phyloP scores from a whole-genome alignment of 495 filamentous ascomycete genomes.

The Neurospora sp. region DNA sequence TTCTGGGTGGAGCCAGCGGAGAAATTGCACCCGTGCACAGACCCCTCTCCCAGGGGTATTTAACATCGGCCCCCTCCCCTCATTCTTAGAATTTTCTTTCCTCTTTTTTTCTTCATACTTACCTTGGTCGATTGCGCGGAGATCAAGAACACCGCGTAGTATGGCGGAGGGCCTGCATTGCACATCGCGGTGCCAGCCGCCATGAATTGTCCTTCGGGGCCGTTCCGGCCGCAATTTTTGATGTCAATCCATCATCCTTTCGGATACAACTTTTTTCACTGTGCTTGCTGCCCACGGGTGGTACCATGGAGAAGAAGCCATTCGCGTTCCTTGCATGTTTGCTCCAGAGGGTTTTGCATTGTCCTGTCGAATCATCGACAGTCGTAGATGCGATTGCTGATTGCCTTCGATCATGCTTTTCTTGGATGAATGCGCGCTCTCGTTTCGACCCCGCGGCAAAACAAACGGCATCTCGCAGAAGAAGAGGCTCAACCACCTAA shows the following conservation, averaged over 20 bases:
- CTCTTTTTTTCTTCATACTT: constrained; percentile 17
- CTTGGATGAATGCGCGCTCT: background rate
- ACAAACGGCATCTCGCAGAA: background rate
- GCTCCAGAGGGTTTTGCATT: background rate
- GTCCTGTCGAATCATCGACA: background rate
- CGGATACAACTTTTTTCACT: constrained; percentile 12
- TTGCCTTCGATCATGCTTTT: background rate
- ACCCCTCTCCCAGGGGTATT: background rate
- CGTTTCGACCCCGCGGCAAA: background rate
- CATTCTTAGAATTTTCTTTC: constrained; percentile 7
- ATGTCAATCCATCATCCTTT: constrained; percentile 4
- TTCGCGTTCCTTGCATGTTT: background rate
- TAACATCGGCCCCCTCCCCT: background rate
- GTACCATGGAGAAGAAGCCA: constrained; percentile 12
- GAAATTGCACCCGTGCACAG: constrained; percentile 9
- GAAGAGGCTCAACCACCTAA: background rate
- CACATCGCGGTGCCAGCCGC: constrained; percentile 15
- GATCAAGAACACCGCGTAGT: constrained; percentile 12
- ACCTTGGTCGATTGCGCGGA: constrained; percentile 15
- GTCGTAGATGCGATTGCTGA: background rate
- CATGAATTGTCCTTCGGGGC: constrained; percentile 19
- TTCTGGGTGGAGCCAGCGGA: background rate
- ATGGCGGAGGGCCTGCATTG: constrained; percentile 16
- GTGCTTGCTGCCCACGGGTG: constrained; percentile 6
- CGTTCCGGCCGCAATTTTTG: constrained; percentile 19